These are phyloP conservation scores for Dimocarpus longan DNA, from an alignment of 345 rosid species.

Conservation along the genomic window DNA sequence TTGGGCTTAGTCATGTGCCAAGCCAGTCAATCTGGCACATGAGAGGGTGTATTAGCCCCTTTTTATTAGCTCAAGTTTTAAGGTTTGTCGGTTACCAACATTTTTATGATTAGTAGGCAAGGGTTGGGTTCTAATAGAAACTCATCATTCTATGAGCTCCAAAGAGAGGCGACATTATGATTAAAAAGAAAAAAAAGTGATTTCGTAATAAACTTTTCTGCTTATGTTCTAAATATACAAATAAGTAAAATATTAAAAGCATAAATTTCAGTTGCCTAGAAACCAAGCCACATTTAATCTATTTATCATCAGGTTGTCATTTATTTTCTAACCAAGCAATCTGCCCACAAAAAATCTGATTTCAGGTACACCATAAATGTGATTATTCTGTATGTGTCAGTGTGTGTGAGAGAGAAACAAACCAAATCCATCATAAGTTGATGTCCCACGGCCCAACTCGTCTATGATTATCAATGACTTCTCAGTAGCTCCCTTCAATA, in stretches of 20 bases:
- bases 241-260: background rate
- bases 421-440: slow-evolving; percentile 99
- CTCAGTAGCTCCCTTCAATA: slow-evolving; percentile 90
- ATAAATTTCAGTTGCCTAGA: background rate
- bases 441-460: slow-evolving; percentile 97
- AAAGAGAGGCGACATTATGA: background rate
- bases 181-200: background rate
- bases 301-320: background rate
- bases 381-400: background rate
- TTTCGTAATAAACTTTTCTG: background rate
- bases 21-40: no score
- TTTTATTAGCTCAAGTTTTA: no score
- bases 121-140: no score
- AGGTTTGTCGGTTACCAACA: no score
- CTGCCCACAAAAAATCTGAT: background rate
- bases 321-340: background rate
- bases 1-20: no score
- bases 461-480: slow-evolving; percentile 91
- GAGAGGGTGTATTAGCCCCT: no score
- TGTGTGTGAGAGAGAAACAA: slow-evolving; percentile 25
- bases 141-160: background rate
- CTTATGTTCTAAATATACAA: no score
- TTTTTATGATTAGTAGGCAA: no score
- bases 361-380: background rate
- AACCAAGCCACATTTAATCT: background rate